These are phyloP conservation scores for Lecanosticta acicola DNA, from an alignment of 2,329 filamentous ascomycete genomes.

Conservation along the genomic window DNA sequence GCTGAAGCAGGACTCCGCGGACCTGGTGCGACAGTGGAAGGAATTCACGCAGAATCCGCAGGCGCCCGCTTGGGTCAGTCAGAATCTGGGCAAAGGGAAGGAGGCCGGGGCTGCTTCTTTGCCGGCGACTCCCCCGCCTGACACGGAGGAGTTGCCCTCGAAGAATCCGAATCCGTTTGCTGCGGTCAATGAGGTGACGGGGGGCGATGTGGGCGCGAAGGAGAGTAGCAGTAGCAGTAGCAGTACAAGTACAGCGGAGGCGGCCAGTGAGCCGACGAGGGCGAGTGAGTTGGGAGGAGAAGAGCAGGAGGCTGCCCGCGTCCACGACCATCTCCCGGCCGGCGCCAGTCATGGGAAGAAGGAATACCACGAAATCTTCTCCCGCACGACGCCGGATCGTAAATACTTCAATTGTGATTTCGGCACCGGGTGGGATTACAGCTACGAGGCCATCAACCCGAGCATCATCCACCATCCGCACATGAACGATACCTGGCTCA, in stretches of 20 bases:
- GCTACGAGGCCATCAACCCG: conserved; percentile 7
- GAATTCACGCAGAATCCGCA: conserved; percentile 3
- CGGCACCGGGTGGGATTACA: conserved; percentile 1
- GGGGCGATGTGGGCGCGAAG: not conserved
- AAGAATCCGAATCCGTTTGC: conserved; percentile 9
- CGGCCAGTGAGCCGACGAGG: too few species aligned
- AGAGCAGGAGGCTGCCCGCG: too few species aligned
- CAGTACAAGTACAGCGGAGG: not conserved
- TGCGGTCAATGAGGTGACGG: conserved; percentile 1
- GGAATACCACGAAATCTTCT: conserved; percentile 4
- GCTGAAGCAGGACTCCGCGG: conserved; percentile 1
- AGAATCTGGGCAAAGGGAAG: not conserved
- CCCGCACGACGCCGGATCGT: conserved; percentile 1
- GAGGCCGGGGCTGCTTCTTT: not conserved
- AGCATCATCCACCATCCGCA: conserved; percentile 7
- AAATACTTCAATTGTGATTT: conserved; percentile 10
- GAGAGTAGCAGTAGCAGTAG: not conserved
- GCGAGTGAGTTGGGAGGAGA: too few species aligned
- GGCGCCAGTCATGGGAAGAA: not conserved
- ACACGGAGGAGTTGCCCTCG: conserved; percentile 2
- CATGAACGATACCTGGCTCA: conserved; percentile 6
- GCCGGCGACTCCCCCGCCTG: not conserved
- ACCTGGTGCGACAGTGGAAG: conserved; percentile 5
- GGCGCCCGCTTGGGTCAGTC: conserved; percentile 3
- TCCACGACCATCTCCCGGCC: not conserved